These are phyloP conservation scores for Lactifluus volemus DNA, from an alignment of 768 basidiomycete species.

Conservation along the genomic window DNA sequence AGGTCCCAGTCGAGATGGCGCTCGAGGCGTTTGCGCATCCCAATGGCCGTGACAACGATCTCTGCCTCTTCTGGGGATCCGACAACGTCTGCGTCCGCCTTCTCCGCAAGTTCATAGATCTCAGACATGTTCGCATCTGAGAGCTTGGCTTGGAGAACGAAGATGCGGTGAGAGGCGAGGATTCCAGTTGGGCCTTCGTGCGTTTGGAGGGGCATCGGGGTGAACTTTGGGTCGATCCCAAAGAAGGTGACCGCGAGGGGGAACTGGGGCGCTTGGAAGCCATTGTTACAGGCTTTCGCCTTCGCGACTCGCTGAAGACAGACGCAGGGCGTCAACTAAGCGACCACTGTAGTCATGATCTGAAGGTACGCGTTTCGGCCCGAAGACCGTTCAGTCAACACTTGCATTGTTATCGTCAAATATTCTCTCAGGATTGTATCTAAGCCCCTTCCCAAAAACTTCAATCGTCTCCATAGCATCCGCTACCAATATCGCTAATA, in stretches of 20 bases:
- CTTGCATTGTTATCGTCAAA: too few relatives aligned
- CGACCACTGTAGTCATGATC: background rate
- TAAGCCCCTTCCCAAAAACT: background rate
- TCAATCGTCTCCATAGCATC: background rate
- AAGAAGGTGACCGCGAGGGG: background rate
- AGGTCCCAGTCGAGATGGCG: conserved; percentile 57
- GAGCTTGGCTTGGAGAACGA: conserved; percentile 24
- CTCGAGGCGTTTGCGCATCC: conserved; percentile 59
- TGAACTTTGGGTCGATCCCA: background rate
- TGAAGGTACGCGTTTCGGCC: background rate
- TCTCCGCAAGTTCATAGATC: conserved; percentile 25
- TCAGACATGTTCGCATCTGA: conserved; percentile 22
- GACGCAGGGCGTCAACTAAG: background rate
- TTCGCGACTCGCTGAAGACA: background rate
- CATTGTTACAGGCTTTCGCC: conserved; percentile 2
- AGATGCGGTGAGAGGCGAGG: conserved; percentile 5
- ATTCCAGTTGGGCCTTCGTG: conserved; percentile 2
- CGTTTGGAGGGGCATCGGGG: background rate
- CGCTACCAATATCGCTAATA: background rate
- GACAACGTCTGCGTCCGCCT: conserved; percentile 29
- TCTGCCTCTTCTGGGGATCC: conserved; percentile 42
- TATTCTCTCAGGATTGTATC: background rate
- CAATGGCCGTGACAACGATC: conserved; percentile 55
- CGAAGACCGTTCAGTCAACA: background rate
- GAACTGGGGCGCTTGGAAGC: conserved; percentile 1